Evolutionary conservation across 371 early-diverging fungal species (phyloP).

Genomic region (Mucor plumbeus): DNA sequence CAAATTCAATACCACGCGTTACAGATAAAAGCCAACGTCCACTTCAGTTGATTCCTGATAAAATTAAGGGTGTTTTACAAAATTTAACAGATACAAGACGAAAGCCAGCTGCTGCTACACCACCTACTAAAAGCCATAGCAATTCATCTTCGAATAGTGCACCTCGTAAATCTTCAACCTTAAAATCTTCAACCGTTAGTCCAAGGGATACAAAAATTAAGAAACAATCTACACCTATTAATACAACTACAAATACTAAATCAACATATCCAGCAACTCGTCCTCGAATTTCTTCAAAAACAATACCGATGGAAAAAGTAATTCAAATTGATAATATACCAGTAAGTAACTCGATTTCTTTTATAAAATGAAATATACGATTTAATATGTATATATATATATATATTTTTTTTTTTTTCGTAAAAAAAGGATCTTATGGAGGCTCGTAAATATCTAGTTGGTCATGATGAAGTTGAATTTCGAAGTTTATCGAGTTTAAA

Average conservation of each 20-base stretch:
- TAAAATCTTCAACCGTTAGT: slow-evolving; percentile 11
- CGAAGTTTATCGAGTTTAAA: slow-evolving; percentile 5
- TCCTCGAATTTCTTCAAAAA: slow-evolving; percentile 19
- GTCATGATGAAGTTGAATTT: slow-evolving; percentile 17
- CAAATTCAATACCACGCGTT: slow-evolving; percentile 13
- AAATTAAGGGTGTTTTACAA: slow-evolving; percentile 20
- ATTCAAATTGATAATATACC: slow-evolving; percentile 16
- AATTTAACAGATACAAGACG: slow-evolving; percentile 16
- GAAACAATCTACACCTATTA: neutral
- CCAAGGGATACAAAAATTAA: neutral
- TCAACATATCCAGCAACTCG: slow-evolving; percentile 2
- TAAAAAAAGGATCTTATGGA: slow-evolving; percentile 19
- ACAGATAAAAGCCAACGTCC: slow-evolving; percentile 9
- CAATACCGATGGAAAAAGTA: slow-evolving; percentile 7
- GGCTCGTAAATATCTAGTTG: slow-evolving; percentile 17
- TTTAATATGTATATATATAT: too few relatives aligned
- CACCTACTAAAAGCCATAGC: neutral
- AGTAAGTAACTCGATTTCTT: neutral
- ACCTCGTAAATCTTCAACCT: slow-evolving; percentile 11
- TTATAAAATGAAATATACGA: too few relatives aligned
- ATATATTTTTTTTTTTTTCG: too few relatives aligned
- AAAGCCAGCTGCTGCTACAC: neutral
- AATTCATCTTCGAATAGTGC: neutral
- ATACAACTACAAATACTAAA: neutral
- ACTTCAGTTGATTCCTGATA: slow-evolving; percentile 4